Conservation (phyloP, 805 yeast genomes). For the Schwanniomyces vanrijiae region DNA sequence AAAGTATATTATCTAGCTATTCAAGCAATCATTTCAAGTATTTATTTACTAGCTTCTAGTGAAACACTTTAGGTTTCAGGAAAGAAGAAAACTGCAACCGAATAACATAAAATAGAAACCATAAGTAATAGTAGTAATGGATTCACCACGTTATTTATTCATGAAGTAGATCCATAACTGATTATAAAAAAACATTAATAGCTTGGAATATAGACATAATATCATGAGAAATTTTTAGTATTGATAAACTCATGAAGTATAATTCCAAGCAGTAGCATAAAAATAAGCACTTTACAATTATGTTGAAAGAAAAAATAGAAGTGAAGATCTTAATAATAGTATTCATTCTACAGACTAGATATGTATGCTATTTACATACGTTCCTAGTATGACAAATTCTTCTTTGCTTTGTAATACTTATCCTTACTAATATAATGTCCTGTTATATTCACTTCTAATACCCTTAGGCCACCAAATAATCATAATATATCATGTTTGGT, state of each 20-base stretch:
- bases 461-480: background rate
- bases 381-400: slow-evolving; percentile 23
- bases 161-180: slow-evolving; percentile 54
- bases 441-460: slow-evolving; percentile 10
- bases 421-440: slow-evolving; percentile 41
- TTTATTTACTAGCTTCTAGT: slow-evolving; percentile 30
- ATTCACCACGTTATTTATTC: slow-evolving; percentile 46
- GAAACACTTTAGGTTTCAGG: slow-evolving; percentile 42
- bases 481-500: no score
- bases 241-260: slow-evolving; percentile 49
- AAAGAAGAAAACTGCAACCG: slow-evolving; percentile 27
- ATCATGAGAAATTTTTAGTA: slow-evolving; percentile 46
- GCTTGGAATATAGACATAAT: slow-evolving; percentile 44
- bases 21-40: slow-evolving; percentile 36
- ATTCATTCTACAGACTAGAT: slow-evolving; percentile 38
- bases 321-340: slow-evolving; percentile 26
- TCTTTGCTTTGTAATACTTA: slow-evolving; percentile 28
- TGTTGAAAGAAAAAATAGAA: slow-evolving; percentile 43
- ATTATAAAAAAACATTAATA: slow-evolving; percentile 43
- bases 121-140: slow-evolving; percentile 42
- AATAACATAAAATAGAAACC: slow-evolving; percentile 45
- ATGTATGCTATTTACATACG: slow-evolving; percentile 37
- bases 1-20: slow-evolving; percentile 28
- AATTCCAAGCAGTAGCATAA: slow-evolving; percentile 46
- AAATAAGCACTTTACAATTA: slow-evolving; percentile 51